Evolutionary conservation across 257 asterid species (phyloP), one percentile per base, ranked within the genome.

Genomic region (Galeopsis tetrahit): DNA sequence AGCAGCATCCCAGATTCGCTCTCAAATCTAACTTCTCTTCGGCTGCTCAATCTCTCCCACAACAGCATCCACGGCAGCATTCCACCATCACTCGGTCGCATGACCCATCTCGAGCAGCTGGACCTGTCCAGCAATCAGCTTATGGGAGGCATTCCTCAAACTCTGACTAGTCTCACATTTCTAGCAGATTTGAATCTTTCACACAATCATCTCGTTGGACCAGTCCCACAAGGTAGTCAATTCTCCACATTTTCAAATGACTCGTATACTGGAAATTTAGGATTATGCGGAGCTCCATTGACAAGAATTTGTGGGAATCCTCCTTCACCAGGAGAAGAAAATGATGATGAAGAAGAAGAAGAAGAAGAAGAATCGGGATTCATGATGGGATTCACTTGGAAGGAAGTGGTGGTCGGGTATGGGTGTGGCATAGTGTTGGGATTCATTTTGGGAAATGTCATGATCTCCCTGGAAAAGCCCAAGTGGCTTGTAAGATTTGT

Each of bases 341-440:
- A 2, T 9, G 1, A 3, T 7, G 11, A 38, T 14, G 53, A 33
- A 4, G 43, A 64, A 64, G 69, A 42, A 0, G 56, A 42, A 4
- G 68, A 36, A 48, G n/a, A n/a, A n/a, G n/a, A n/a, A n/a, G n/a
- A n/a, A n/a, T n/a, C n/a, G n/a, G n/a, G n/a, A n/a, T n/a, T n/a
- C 7, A n/a, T n/a, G n/a, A n/a, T n/a, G 42, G 53, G 69, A 64
- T 64, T 64, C 69, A 64, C 55, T 42, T 64, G 69, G 69, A 15
- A 64, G 69, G 6, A 10, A 21, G 56, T 64, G 31, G 10, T 64
- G 10, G 43, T 42, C 9, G 69, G 69, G 9, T 64, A 64, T 10
- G 38, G 56, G 10, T 9, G 38, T 42, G 69, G 56, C 15, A 8
- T 28, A 7, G 21, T 64, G 8, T 4, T 64, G 32, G 69, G 69